Base-by-base conservation (phyloP, 2,329 filamentous ascomycete genomes). In the Diatrype stigma region DNA sequence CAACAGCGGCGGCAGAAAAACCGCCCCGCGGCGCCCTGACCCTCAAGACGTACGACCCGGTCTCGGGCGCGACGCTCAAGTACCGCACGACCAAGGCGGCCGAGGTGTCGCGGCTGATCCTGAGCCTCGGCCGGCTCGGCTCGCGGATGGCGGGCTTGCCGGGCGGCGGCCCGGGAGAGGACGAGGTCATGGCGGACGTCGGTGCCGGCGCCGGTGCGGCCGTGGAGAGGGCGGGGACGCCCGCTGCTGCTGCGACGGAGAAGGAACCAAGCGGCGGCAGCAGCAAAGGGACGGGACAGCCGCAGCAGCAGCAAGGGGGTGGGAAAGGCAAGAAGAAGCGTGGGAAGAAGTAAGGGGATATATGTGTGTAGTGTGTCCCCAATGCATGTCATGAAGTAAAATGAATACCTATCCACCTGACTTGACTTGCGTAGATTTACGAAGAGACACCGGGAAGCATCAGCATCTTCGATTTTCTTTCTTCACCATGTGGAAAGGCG, bases 1-100 rank as follows among this genome's bases (percentile, higher is more conserved):
- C 56, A 58, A 59, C 63, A 40, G 60, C 56, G 42, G 51, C 56
- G 14, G 51, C 59, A 23, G 57, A 2, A 23, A 71, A 4, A 77
- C 78, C 50, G 73, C 81, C 2, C 76, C 85, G 4, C 79, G 80
- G 57, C 91, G 87, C 57, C 50, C 85, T 99, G 47, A 86, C 85
- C 3, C 74, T 99, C 54, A 97, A 96, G 75, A 94, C 94, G 4
- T 97, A 85, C 73, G 90, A 96, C 68, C 88, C 94, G 1, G 75
- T 75, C 40, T 87, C 85, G 49, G 94, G 94, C 63, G 85, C 86
- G 51, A 86, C 86, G 54, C 79, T 99, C 56, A 96, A 96, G 73
- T 97, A 96, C 77, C 81, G 83, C 67, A 99, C 94, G 34, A 87
- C 86, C 66, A 96, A 96, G 72, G 90, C 88, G 19, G 89, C 90